phyloP scores from a whole-genome alignment of 129 eudicot genomes.

The Escallonia herrerae region DNA sequence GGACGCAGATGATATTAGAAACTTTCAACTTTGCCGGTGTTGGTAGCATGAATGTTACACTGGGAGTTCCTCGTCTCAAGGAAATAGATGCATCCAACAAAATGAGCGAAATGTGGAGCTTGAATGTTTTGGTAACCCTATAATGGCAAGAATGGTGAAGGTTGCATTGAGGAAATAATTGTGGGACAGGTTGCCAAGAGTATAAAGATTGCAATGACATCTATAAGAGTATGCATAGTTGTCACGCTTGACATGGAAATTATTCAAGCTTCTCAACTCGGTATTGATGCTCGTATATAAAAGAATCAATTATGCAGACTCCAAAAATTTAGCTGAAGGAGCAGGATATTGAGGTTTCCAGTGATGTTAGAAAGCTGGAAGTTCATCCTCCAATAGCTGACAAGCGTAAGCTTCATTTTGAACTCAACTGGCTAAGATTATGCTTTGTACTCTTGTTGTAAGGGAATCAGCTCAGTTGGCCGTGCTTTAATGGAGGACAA shows the following conservation, averaged over 20 bases:
- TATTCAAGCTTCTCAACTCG: conserved; percentile 52
- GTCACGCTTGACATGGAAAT: conserved; percentile 68
- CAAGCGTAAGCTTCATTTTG: conserved; percentile 56
- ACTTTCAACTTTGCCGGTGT: conserved; percentile 99
- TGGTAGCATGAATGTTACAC: conserved; percentile 99
- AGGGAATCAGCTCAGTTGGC: conserved; percentile 85
- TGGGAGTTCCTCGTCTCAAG: conserved; percentile 96
- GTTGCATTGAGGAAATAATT: conserved; percentile 73
- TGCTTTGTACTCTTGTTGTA: conserved; percentile 69
- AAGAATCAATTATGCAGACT: conserved; percentile 56
- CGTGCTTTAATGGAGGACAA: conserved; percentile 61
- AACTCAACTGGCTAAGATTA: conserved; percentile 55
- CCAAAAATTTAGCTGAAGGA: conserved; percentile 60
- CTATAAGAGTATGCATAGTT: conserved; percentile 51
- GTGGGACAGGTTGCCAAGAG: conserved; percentile 94
- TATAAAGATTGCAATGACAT: conserved; percentile 57
- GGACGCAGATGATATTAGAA: conserved; percentile 95
- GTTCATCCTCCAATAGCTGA: conserved; percentile 37
- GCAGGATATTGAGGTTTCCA: conserved; percentile 51
- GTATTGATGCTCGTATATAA: conserved; percentile 58
- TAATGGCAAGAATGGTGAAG: conserved; percentile 52
- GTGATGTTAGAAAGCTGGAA: conserved; percentile 55
- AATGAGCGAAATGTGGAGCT: conserved; percentile 67
- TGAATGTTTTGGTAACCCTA: conserved; percentile 28
- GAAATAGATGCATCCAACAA: conserved; percentile 90